phyloP scores from a whole-genome alignment of 1,284 basidiomycete species.

The Trichosporon faecale region DNA sequence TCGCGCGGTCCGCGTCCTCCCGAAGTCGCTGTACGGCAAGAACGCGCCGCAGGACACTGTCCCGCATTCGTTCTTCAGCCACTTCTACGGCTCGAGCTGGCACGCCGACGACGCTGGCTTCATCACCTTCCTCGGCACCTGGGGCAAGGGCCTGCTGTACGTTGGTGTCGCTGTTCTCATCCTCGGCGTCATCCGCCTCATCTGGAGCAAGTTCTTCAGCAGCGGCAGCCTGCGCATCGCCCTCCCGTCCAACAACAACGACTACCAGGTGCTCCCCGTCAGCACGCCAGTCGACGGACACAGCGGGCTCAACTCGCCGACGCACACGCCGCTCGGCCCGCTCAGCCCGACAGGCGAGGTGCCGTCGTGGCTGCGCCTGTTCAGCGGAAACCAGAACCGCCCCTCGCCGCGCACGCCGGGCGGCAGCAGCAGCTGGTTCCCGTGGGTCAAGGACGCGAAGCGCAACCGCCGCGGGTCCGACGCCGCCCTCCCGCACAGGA shows the following conservation, averaged over 20 bases:
- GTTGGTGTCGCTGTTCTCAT: slow-evolving; percentile 69
- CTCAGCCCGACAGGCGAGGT: slow-evolving; percentile 23
- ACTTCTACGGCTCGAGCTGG: slow-evolving; percentile 97
- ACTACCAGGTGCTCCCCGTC: slow-evolving; percentile 25
- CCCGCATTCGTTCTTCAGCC: slow-evolving; percentile 88
- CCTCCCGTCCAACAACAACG: slow-evolving; percentile 1
- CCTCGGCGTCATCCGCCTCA: slow-evolving; percentile 63
- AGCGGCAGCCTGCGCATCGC: slow-evolving; percentile 21
- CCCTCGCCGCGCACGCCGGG: slow-evolving; percentile 25
- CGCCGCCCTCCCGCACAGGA: background rate
- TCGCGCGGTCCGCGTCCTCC: slow-evolving; percentile 75
- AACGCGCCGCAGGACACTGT: slow-evolving; percentile 81
- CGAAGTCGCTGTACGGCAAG: slow-evolving; percentile 93
- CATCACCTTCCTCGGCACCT: slow-evolving; percentile 80
- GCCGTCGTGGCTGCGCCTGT: slow-evolving; percentile 24
- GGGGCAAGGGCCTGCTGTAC: slow-evolving; percentile 84
- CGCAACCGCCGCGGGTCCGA: slow-evolving; percentile 10
- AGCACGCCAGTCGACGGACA: slow-evolving; percentile 2
- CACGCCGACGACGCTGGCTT: slow-evolving; percentile 90
- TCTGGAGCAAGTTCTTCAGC: slow-evolving; percentile 46
- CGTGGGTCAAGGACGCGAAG: slow-evolving; percentile 13
- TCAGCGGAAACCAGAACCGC: slow-evolving; percentile 10
- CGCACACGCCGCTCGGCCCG: slow-evolving; percentile 12
- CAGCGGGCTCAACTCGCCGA: slow-evolving; percentile 16
- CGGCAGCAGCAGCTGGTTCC: slow-evolving; percentile 22